Evolutionary conservation across 495 filamentous ascomycete genomes (phyloP).

Genomic region (Hypoxylon fragiforme): DNA sequence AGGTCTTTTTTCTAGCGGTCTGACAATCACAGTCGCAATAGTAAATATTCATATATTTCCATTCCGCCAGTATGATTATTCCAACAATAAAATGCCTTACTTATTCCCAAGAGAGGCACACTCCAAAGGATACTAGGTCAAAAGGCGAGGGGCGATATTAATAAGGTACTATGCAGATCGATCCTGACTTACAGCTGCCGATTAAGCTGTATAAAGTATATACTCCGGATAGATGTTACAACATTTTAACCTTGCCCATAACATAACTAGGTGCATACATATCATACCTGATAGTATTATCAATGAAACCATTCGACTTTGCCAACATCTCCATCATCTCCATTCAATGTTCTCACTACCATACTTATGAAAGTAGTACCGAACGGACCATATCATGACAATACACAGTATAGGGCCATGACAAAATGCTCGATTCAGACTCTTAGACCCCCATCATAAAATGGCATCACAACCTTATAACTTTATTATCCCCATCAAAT

Average conservation of each 20-base stretch:
- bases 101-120: background rate
- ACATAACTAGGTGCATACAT: slow-evolving; percentile 1
- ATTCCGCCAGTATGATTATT: slow-evolving; percentile 1
- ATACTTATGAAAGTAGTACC: no score
- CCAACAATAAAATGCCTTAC: background rate
- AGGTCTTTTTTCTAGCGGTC: slow-evolving; percentile 21
- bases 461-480: no score
- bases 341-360: no score
- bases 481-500: no score
- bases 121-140: background rate
- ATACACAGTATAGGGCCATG: no score
- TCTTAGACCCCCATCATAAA: no score
- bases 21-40: slow-evolving; percentile 16
- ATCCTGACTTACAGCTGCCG: slow-evolving; percentile 14
- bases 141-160: slow-evolving; percentile 6
- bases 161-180: slow-evolving; percentile 11
- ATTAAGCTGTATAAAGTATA: slow-evolving; percentile 21
- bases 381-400: slow-evolving; percentile 8
- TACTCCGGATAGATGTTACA: slow-evolving; percentile 15
- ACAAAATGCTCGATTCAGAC: no score
- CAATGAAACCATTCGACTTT: slow-evolving; percentile 9
- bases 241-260: slow-evolving; percentile 25
- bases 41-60: slow-evolving; percentile 1
- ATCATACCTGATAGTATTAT: background rate
- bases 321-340: no score